A percentile compares a stretch with the other conserved stretches of the same genome.
Evolutionary conservation across 2,329 filamentous ascomycete species (phyloP).

Genomic region (Hirsutella rhossiliensis): DNA sequence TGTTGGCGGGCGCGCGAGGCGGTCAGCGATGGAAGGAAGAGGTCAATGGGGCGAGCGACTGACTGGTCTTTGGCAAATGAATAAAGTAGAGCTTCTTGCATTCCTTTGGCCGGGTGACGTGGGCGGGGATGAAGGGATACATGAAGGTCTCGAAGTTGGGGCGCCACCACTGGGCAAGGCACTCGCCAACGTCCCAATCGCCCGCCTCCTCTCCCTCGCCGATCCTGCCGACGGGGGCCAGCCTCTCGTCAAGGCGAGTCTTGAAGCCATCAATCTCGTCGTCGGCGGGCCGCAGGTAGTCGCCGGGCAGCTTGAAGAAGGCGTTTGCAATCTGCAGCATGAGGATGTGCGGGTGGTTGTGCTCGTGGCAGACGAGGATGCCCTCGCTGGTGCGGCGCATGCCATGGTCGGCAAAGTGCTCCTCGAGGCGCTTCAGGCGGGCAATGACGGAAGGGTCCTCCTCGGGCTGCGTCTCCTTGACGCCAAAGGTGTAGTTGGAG

Average conservation of each 20-base stretch:
- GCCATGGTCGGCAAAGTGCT: constrained; percentile 83
- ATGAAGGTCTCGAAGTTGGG: constrained; percentile 99
- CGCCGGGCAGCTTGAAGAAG: constrained; percentile 97
- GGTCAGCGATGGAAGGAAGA: background rate
- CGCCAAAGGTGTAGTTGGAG: constrained; percentile 97
- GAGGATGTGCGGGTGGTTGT: constrained; percentile 96
- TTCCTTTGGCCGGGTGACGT: constrained; percentile 94
- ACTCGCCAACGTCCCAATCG: constrained; percentile 92
- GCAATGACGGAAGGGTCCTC: constrained; percentile 94
- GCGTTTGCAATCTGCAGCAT: constrained; percentile 99
- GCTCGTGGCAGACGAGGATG: constrained; percentile 94
- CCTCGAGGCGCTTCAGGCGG: constrained; percentile 84
- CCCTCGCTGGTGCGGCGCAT: constrained; percentile 98
- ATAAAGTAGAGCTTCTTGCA: constrained; percentile 99
- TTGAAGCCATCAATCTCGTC: constrained; percentile 96
- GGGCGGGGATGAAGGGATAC: constrained; percentile 95
- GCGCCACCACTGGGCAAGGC: constrained; percentile 94
- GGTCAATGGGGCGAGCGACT: constrained; percentile 12
- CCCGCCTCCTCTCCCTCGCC: constrained; percentile 74
- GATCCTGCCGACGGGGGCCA: constrained; percentile 80
- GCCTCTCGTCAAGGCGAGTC: constrained; percentile 75
- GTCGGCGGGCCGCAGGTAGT: constrained; percentile 82
- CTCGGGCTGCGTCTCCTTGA: constrained; percentile 95
- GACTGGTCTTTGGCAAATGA: constrained; percentile 83
- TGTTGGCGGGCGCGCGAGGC: constrained; percentile 1